Base-by-base conservation (phyloP, 495 filamentous ascomycete genomes). In the Penicillium herquei region DNA sequence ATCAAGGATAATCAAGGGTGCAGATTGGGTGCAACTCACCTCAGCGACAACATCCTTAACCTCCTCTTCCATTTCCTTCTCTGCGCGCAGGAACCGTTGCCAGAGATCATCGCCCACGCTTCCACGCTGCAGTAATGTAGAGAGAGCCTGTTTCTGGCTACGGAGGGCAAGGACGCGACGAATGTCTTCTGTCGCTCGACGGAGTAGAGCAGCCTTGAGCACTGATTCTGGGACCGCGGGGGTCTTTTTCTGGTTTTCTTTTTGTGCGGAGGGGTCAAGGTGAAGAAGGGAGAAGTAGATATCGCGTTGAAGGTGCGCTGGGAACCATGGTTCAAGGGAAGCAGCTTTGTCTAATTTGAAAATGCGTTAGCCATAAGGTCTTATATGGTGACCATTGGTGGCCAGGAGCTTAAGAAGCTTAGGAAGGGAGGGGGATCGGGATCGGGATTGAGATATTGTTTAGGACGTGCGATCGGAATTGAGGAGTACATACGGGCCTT, bases 11-110 rank as follows among this genome's bases (percentile, higher is more conserved):
- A 41, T 7, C 46, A 21, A 35, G 51, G 26, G 37, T 16, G 6
- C 9, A 49, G 52, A 33, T 35, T 31, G 49, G 33, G 21, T 26
- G 21, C 7, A 37, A 58, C 74, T 51, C 70, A 95, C 91, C 87
- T 98, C 94, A 62, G 86, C 81, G 34, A 97, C 91, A 40, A 97
- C 92, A 75, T 98, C 94, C 57, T 88, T 79, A 34, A 98, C 77
- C 72, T 98, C 94, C 55, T 92, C 93, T 72, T 98, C 92, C 77
- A 96, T 95, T 78, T 98, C 94, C 78, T 93, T 93, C 81, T 98
- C 94, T 26, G 93, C 94, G 39, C 89, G 78, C 63, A 83, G 66
- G 69, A 97, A 96, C 39, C 94, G 80, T 76, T 97, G 94, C 89
- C 92, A 97, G 40, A 98, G 70, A 70, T 98, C 94, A 73, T 98